Conservation (phyloP, 495 filamentous ascomycete species). For the Penicillium ochrochloron region DNA sequence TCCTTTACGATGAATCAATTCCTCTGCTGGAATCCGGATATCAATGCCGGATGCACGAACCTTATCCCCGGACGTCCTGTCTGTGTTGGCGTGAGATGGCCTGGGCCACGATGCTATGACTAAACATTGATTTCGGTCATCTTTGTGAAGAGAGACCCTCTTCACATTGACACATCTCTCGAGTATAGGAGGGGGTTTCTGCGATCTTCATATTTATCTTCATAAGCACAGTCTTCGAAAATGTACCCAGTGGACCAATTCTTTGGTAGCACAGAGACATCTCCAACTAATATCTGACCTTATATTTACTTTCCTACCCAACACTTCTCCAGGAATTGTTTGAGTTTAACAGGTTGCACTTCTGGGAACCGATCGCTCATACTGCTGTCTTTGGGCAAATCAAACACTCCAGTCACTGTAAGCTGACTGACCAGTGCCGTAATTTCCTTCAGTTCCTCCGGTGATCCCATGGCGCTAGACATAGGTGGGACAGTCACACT, state of each 20-base stretch:
- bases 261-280: background rate
- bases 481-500: conserved; percentile 52
- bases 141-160: background rate
- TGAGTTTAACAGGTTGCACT: conserved; percentile 34
- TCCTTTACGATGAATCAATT: conserved; percentile 31
- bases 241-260: background rate
- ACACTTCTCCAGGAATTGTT: conserved; percentile 31
- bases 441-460: conserved; percentile 36
- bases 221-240: conserved; percentile 2
- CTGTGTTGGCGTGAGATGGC: conserved; percentile 25
- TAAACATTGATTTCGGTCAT: background rate
- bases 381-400: conserved; percentile 33
- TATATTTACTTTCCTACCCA: conserved; percentile 25
- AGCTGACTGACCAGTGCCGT: conserved; percentile 41
- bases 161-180: background rate
- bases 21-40: conserved; percentile 36
- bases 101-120: conserved; percentile 21
- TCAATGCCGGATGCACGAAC: conserved; percentile 34
- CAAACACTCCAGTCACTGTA: conserved; percentile 39
- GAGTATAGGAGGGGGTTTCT: background rate
- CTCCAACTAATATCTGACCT: conserved; percentile 9
- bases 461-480: conserved; percentile 26
- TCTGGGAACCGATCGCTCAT: conserved; percentile 36
- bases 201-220: background rate
- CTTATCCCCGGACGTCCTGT: conserved; percentile 31